These are phyloP conservation scores for Cladosporium colombiae DNA, from an alignment of 2,329 filamentous ascomycete species.

Conservation along the genomic window DNA sequence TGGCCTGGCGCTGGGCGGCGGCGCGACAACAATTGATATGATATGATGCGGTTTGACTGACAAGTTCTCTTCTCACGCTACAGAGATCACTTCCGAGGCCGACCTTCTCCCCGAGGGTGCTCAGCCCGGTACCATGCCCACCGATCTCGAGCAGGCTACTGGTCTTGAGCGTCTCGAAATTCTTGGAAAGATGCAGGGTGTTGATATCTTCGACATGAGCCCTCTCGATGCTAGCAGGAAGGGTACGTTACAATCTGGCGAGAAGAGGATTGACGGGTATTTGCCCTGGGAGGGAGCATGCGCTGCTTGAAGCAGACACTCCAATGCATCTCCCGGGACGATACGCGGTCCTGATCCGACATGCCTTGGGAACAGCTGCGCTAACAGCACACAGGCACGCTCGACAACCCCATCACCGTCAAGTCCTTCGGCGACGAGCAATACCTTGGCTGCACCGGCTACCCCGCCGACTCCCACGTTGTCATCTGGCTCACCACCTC, in stretches of 20 bases:
- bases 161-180: constrained; percentile 99
- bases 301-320: background rate
- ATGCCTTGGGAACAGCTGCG: background rate
- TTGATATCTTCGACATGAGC: constrained; percentile 98
- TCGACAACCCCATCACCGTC: constrained; percentile 87
- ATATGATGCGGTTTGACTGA: constrained; percentile 25
- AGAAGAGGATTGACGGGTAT: too few species aligned
- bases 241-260: constrained; percentile 56
- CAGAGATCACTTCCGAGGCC: constrained; percentile 79
- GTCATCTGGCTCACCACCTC: constrained; percentile 89
- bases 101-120: constrained; percentile 87
- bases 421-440: constrained; percentile 94
- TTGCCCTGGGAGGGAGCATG: background rate
- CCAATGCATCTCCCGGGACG: background rate
- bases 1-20: background rate
- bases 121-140: constrained; percentile 78
- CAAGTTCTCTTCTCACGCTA: constrained; percentile 22
- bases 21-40: background rate
- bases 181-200: constrained; percentile 97
- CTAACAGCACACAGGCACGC: constrained; percentile 63
- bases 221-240: constrained; percentile 87
- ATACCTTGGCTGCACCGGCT: constrained; percentile 94
- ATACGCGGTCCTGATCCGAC: background rate
- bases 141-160: constrained; percentile 92
- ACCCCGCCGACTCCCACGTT: constrained; percentile 85